A percentile compares a stretch with the other conserved stretches of the same genome.
These are phyloP conservation scores for Chlorella variabilis DNA, from an alignment of 163 green algal genomes.

Conservation along the genomic window DNA sequence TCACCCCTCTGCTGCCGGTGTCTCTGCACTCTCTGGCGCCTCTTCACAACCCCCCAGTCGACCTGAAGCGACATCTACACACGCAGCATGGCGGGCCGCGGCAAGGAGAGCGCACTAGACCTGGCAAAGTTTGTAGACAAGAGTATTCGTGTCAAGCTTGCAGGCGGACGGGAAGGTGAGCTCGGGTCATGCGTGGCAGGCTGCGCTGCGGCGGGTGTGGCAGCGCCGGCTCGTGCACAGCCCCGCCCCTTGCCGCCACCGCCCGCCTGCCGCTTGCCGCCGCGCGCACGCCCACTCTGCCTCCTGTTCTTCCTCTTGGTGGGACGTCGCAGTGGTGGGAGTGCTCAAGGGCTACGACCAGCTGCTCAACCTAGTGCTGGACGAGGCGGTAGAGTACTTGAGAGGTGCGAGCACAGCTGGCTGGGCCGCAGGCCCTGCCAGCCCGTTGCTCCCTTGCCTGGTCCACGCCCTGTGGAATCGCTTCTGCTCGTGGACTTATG, in stretches of 20 bases:
- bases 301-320: too few relatives aligned
- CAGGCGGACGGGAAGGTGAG: slow-evolving; percentile 94
- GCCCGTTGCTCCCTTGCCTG: neutral
- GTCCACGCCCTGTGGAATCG: too few relatives aligned
- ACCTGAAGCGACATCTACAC: too few relatives aligned
- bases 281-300: too few relatives aligned
- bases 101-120: slow-evolving; percentile 96
- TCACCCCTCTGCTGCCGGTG: too few relatives aligned
- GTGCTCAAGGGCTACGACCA: slow-evolving; percentile 98
- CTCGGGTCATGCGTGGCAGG: neutral
- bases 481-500: too few relatives aligned
- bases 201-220: too few relatives aligned
- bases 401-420: slow-evolving; percentile 87
- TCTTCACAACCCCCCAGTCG: too few relatives aligned
- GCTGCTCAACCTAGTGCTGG: slow-evolving; percentile 97
- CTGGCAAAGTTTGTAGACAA: slow-evolving; percentile 97
- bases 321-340: slow-evolving; percentile 94
- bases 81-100: slow-evolving; percentile 23
- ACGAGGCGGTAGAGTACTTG: slow-evolving; percentile 93
- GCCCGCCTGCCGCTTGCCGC: too few relatives aligned
- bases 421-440: neutral
- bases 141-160: slow-evolving; percentile 93
- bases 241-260: neutral
- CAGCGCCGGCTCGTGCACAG: neutral
- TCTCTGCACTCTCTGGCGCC: too few relatives aligned